Evolutionary conservation across 1,284 basidiomycete genomes (phyloP).

Genomic region (Chondrostereum purpureum): DNA sequence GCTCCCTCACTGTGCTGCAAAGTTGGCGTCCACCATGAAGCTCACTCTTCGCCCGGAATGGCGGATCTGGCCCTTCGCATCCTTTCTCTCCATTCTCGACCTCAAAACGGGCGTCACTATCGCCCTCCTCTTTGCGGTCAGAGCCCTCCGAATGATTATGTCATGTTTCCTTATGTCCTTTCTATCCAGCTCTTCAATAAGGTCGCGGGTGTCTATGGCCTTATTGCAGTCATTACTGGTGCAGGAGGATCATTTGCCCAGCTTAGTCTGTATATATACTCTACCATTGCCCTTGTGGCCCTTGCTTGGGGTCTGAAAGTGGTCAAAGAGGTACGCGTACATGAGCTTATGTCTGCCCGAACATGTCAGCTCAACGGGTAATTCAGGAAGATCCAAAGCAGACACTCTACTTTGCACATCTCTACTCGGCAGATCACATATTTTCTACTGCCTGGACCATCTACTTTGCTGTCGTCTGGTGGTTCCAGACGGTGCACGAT

Average conservation of each 20-base stretch:
- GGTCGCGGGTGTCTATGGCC: slow-evolving; percentile 94
- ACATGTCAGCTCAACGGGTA: slow-evolving; percentile 10
- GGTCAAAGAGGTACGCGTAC: slow-evolving; percentile 63
- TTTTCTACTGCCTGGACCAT: slow-evolving; percentile 90
- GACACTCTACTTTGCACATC: slow-evolving; percentile 85
- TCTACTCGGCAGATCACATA: slow-evolving; percentile 90
- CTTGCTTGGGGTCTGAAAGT: slow-evolving; percentile 86
- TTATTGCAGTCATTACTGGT: slow-evolving; percentile 84
- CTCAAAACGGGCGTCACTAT: slow-evolving; percentile 87
- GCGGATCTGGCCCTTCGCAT: slow-evolving; percentile 72
- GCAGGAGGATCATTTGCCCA: slow-evolving; percentile 87
- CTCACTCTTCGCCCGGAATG: slow-evolving; percentile 74
- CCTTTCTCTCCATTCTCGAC: slow-evolving; percentile 80
- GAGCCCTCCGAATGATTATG: slow-evolving; percentile 21
- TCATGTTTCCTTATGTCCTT: slow-evolving; percentile 10
- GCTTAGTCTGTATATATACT: slow-evolving; percentile 90
- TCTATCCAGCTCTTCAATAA: slow-evolving; percentile 95
- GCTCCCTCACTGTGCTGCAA: too few species aligned
- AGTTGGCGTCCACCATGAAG: slow-evolving; percentile 61
- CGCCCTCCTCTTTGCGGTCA: slow-evolving; percentile 79
- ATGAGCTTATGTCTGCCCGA: slow-evolving; percentile 3
- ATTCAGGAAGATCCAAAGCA: slow-evolving; percentile 79
- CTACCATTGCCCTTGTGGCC: slow-evolving; percentile 73
- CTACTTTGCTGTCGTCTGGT: slow-evolving; percentile 87
- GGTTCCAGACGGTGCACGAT: slow-evolving; percentile 87